Conservation (phyloP, 805 yeast species). For the Torulaspora delbrueckii region DNA sequence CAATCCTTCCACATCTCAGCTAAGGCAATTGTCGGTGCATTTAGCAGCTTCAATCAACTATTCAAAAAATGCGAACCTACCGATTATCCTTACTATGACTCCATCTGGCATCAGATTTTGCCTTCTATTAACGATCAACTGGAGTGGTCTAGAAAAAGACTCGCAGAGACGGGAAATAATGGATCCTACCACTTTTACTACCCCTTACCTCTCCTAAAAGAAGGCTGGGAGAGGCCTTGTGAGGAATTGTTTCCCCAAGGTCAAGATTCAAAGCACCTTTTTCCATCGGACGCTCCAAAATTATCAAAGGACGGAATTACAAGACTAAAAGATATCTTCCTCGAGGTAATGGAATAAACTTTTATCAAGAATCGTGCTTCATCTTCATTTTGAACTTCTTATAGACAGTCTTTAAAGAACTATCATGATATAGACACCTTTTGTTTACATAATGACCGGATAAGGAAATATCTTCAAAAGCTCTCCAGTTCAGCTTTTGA, state of each 20-base stretch:
- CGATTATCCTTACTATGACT: slow-evolving; percentile 18
- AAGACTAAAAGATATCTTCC: slow-evolving; percentile 9
- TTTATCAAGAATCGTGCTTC: neutral
- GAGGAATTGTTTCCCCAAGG: slow-evolving; percentile 10
- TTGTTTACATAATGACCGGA: slow-evolving; percentile 9
- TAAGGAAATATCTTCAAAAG: slow-evolving; percentile 9
- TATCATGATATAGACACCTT: neutral
- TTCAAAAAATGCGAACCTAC: slow-evolving; percentile 8
- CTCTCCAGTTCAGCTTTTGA: neutral
- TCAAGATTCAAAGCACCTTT: slow-evolving; percentile 7
- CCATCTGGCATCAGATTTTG: slow-evolving; percentile 20
- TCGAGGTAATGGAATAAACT: slow-evolving; percentile 3
- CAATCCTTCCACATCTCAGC: slow-evolving; percentile 22
- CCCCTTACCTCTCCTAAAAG: slow-evolving; percentile 13
- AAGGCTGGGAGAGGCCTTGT: slow-evolving; percentile 16
- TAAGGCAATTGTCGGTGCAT: slow-evolving; percentile 18
- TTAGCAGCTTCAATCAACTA: slow-evolving; percentile 13
- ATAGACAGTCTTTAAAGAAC: no score
- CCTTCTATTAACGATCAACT: slow-evolving; percentile 19
- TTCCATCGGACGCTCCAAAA: slow-evolving; percentile 13
- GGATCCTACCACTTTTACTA: slow-evolving; percentile 20
- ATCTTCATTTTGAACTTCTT: no score
- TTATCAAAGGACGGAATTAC: slow-evolving; percentile 12
- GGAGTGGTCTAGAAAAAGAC: slow-evolving; percentile 16
- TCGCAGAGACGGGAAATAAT: slow-evolving; percentile 15